Conservation (phyloP, 495 filamentous ascomycete genomes). For the Hypoxylon crocopeplum region DNA sequence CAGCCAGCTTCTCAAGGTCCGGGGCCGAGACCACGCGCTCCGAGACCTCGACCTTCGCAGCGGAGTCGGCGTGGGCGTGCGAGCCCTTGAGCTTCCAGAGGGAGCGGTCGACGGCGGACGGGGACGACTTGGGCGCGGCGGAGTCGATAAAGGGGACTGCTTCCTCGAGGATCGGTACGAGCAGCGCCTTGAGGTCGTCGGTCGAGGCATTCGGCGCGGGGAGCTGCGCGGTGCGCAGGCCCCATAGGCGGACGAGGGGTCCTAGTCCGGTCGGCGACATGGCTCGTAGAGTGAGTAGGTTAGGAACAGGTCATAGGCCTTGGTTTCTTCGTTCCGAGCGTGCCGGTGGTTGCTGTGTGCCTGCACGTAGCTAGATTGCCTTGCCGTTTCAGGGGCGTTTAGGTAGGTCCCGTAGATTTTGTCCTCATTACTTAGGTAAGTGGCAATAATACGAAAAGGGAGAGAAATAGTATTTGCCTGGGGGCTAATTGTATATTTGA, state of each 20-base stretch:
- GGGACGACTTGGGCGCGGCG: conserved; percentile 44
- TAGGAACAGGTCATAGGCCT: not conserved
- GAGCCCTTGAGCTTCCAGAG: conserved; percentile 51
- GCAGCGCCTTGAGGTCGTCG: conserved; percentile 46
- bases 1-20: conserved; percentile 41
- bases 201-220: conserved; percentile 38
- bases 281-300: not conserved
- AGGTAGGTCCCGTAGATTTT: too few relatives aligned
- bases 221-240: conserved; percentile 48
- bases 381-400: too few relatives aligned
- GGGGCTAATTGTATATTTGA: too few relatives aligned
- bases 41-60: conserved; percentile 54
- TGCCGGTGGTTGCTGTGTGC: too few relatives aligned
- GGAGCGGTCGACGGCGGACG: conserved; percentile 44
- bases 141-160: conserved; percentile 62
- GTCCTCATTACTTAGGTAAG: too few relatives aligned
- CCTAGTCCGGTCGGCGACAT: conserved; percentile 25
- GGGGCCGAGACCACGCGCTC: conserved; percentile 49
- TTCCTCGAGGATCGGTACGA: conserved; percentile 58
- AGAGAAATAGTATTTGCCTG: too few relatives aligned
- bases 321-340: too few relatives aligned
- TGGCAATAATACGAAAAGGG: too few relatives aligned
- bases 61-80: conserved; percentile 55
- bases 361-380: too few relatives aligned
- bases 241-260: conserved; percentile 51